These are phyloP conservation scores for Fraxinus paxiana DNA, from an alignment of 305 asterid species.

Conservation along the genomic window DNA sequence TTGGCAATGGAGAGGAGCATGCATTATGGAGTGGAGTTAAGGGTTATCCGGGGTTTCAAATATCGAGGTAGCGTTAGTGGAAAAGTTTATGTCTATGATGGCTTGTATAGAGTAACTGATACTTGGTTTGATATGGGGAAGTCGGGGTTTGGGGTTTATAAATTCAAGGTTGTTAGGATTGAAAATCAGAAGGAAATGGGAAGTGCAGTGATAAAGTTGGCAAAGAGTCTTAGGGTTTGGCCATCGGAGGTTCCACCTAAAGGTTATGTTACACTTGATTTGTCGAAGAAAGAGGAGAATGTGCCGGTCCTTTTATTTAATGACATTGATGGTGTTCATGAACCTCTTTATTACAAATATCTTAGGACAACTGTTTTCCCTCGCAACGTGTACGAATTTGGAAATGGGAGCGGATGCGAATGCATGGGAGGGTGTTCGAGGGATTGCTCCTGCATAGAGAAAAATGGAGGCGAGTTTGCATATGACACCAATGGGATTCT, in stretches of 20 bases:
- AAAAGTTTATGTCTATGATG: slow-evolving; percentile 79
- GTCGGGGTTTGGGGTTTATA: slow-evolving; percentile 54
- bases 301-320: slow-evolving; percentile 58
- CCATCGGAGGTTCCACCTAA: slow-evolving; percentile 48
- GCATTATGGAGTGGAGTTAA: slow-evolving; percentile 69
- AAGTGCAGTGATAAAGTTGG: slow-evolving; percentile 48
- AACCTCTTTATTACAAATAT: slow-evolving; percentile 56
- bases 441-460: slow-evolving; percentile 54
- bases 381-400: slow-evolving; percentile 29
- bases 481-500: slow-evolving; percentile 56
- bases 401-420: slow-evolving; percentile 44
- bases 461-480: slow-evolving; percentile 69
- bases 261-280: slow-evolving; percentile 61
- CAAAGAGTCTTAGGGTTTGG: slow-evolving; percentile 35
- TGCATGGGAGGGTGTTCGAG: slow-evolving; percentile 49
- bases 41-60: slow-evolving; percentile 70
- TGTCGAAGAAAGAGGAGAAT: slow-evolving; percentile 58
- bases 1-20: slow-evolving; percentile 79
- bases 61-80: slow-evolving; percentile 54
- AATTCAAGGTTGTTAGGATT: slow-evolving; percentile 53
- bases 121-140: slow-evolving; percentile 73
- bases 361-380: slow-evolving; percentile 48
- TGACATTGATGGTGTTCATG: slow-evolving; percentile 56
- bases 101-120: slow-evolving; percentile 54
- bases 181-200: slow-evolving; percentile 72